Percentiles rank a stretch among this genome's conserved stretches.
Evolutionary conservation across 495 filamentous ascomycete genomes (phyloP).

Genomic region (Umbilicaria muhlenbergii): DNA sequence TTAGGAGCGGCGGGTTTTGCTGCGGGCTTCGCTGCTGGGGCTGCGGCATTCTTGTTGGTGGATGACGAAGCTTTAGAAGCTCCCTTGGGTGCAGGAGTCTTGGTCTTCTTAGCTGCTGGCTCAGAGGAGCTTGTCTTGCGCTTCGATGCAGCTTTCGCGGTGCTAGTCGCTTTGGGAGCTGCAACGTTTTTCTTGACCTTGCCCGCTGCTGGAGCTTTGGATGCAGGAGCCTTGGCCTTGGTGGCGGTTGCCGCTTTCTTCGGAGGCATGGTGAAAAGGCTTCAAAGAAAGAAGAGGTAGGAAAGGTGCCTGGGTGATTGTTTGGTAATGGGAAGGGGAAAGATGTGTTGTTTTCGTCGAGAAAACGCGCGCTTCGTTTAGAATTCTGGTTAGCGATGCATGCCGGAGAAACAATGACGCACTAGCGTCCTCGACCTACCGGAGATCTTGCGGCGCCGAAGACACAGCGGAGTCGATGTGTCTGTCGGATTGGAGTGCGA

Average conservation of each 20-base stretch:
- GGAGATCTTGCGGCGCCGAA: conserved; percentile 19
- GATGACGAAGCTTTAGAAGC: conserved; percentile 6
- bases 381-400: conserved; percentile 4
- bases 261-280: neutral
- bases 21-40: neutral
- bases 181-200: neutral
- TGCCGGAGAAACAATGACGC: conserved; percentile 9
- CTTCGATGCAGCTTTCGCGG: conserved; percentile 6
- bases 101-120: neutral
- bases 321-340: too few species aligned
- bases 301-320: neutral
- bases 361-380: conserved; percentile 2
- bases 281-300: neutral
- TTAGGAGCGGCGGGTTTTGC: neutral
- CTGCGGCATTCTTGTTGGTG: neutral
- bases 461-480: neutral
- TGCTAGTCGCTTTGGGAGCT: conserved; percentile 8
- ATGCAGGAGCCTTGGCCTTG: neutral
- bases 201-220: too few species aligned
- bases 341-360: conserved; percentile 5
- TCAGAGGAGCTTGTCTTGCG: conserved; percentile 10
- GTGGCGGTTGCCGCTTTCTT: conserved; percentile 1
- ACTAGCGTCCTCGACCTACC: neutral
- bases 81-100: too few species aligned
- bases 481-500: too few species aligned